Evolutionary conservation across 148 eudicot species (phyloP), one percentile per base, ranked within the genome.

Genomic region (Camellia sinensis): DNA sequence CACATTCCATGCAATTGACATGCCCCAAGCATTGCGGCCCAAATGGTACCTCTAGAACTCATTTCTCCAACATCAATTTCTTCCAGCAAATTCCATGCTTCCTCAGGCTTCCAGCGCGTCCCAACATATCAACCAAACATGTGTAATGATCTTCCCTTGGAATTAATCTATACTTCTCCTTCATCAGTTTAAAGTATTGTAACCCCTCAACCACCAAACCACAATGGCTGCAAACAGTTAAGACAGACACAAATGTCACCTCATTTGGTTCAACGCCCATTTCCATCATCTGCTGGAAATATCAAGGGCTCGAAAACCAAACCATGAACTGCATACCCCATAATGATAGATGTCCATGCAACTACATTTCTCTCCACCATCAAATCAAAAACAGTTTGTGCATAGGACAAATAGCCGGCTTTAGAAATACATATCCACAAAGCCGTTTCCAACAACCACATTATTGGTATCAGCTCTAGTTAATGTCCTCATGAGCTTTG

Each of bases 301-400:
- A 4, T 82, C 78, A 59, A 85, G 85, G 67, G 80, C 85, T 53
- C 7, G 83, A 43, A 67, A 76, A 6, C 85, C 80, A 15, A 75
- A 71, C n/a, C 87, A 65, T 85, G 82, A 82, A 76, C 80, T 8
- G 85, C 85, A 50, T 82, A 82, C 14, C 87, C 78, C 54, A n/a
- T 85, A 40, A 85, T 85, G 66, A 82, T 82, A 79, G 87, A 85
- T 45, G 87, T 85, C 87, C 87, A 85, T 14, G 87, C 46, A 76
- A 80, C 68, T 29, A 82, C 81, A 71, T 85, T 85, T 66, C 83
- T 85, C 56, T 71, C 81, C 21, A 9, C 41, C 87, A 82, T 85
- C 63, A 74, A 75, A 65, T 76, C 79, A 60, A 82, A 85, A 10
- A 80, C 63, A 64, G 78, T 71, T 67, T 76, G 80, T 57, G 87